Base-by-base conservation (phyloP, 2,329 filamentous ascomycete species). In the Aaosphaeria arxii region DNA sequence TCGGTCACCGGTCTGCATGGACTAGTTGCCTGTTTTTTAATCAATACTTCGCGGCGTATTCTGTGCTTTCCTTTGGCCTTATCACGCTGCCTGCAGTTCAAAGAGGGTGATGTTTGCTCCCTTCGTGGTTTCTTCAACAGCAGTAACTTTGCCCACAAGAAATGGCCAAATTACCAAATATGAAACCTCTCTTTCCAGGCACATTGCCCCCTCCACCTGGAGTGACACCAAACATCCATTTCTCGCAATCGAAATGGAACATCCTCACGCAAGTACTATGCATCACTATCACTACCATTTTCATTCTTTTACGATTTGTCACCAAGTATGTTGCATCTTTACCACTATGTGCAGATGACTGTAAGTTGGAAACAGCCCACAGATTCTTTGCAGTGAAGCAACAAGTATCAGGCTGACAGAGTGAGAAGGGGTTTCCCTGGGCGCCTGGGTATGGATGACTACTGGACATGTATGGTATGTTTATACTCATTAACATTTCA, bases 181-280 rank as follows among this genome's bases (percentile, higher is more conserved):
- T 36, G 7, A 36, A 7, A n/a, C n/a, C 7, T 36, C 33, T 36
- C 33, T 7, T 11, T 36, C 43, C 32, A 29, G 43, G 43, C 17
- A 30, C 17, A 24, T 24, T 45, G 13, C 32, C 40, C 3, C 43
- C 32, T 28, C 35, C 35, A 5, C 43, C 31, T 29, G 43, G 43
- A 11, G 35, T 45, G 6, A 40, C 6, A 6, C 32, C 43, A 5
- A n/a, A 45, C 5, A 39, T 40, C 5, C 4, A 45, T 29, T 45
- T 40, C 33, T 9, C 7, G 13, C 43, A 39, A 35, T 45, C 43
- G 11, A 40, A 30, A 5, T 45, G 24, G 32, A 45, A 45, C 43
- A 7, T 45, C 2, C 11, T 38, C 11, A 45, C 43, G 2, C 43
- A 45, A 29, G 4, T 5, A 39, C 2, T 11, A 6, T 45, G 43